phyloP scores from a whole-genome alignment of 2,329 filamentous ascomycete species.

The Coleophoma crateriformis region DNA sequence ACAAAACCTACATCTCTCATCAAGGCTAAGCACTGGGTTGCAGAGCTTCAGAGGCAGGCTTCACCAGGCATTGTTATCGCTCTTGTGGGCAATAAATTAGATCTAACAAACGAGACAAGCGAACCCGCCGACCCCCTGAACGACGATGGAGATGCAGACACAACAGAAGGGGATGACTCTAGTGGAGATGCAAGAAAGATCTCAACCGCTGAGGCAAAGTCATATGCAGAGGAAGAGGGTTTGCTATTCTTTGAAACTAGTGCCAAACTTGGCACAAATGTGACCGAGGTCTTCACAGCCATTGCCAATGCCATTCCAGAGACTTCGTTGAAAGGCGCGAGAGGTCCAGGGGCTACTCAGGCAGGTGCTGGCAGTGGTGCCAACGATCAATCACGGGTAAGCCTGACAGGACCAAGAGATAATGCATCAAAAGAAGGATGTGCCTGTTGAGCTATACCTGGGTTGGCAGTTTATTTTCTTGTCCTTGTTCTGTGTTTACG shows the following conservation, averaged over 20 bases:
- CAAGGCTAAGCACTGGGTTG: conserved; percentile 99
- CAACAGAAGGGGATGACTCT: conserved; percentile 49
- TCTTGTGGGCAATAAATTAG: conserved; percentile 93
- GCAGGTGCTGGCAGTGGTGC: conserved; percentile 48
- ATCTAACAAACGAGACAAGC: conserved; percentile 64
- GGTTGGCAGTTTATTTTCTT: conserved; percentile 8
- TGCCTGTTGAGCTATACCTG: conserved; percentile 58
- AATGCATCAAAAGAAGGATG: conserved; percentile 83
- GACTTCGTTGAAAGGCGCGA: conserved; percentile 85
- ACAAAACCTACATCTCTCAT: conserved; percentile 92
- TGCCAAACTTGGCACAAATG: conserved; percentile 92
- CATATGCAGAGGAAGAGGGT: conserved; percentile 91
- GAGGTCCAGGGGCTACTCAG: conserved; percentile 60
- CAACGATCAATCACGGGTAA: conserved; percentile 71
- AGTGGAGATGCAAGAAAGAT: conserved; percentile 80
- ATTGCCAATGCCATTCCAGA: conserved; percentile 98
- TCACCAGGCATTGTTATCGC: conserved; percentile 96
- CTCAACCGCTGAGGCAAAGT: conserved; percentile 82
- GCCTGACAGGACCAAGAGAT: conserved; percentile 69
- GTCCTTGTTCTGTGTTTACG: conserved; percentile 10
- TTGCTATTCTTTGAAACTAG: conserved; percentile 97
- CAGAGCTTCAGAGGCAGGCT: conserved; percentile 92
- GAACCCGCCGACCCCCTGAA: conserved; percentile 42
- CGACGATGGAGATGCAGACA: conserved; percentile 38
- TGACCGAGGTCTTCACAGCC: conserved; percentile 92